Evolutionary conservation across 2,329 filamentous ascomycete species (phyloP).

Genomic region (Hirsutella rhossiliensis): DNA sequence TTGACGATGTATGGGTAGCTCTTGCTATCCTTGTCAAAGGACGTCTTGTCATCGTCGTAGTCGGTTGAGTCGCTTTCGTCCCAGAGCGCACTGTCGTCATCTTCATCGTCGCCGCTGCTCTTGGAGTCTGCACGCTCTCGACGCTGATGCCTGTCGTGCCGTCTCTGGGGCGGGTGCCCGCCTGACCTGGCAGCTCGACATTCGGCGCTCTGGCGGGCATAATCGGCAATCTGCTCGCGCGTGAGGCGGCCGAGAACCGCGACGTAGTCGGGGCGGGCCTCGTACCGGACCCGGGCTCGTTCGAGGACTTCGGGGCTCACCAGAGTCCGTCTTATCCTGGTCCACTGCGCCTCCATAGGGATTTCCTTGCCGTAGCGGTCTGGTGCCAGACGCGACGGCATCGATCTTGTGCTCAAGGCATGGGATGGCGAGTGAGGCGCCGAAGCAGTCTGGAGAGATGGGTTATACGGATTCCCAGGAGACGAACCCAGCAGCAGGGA

Average conservation of each 20-base stretch:
- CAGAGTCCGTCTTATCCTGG: conserved; percentile 39
- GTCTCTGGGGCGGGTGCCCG: conserved; percentile 4
- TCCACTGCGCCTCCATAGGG: conserved; percentile 44
- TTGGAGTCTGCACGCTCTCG: conserved; percentile 17
- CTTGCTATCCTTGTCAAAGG: conserved; percentile 15
- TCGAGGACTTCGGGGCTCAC: conserved; percentile 47
- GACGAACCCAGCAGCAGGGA: conserved; percentile 20
- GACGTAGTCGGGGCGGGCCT: conserved; percentile 47
- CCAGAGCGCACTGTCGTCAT: conserved; percentile 14
- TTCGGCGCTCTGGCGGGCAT: conserved; percentile 35
- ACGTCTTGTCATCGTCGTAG: conserved; percentile 19
- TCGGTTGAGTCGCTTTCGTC: conserved; percentile 20
- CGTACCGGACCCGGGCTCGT: conserved; percentile 43
- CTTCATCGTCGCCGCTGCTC: conserved; percentile 19
- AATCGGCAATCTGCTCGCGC: conserved; percentile 37
- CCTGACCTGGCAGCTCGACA: conserved; percentile 27
- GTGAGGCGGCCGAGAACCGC: conserved; percentile 45
- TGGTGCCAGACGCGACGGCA: conserved; percentile 33
- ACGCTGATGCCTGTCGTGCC: conserved; percentile 5
- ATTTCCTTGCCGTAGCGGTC: conserved; percentile 47
- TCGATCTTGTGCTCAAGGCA: conserved; percentile 16
- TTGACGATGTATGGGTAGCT: conserved; percentile 24
- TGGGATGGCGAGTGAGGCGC: conserved; percentile 9
- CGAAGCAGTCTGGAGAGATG: conserved; percentile 10
- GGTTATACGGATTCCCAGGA: conserved; percentile 26